phyloP scores from a whole-genome alignment of 768 basidiomycete genomes.

The Gloeostereum incarnatum region DNA sequence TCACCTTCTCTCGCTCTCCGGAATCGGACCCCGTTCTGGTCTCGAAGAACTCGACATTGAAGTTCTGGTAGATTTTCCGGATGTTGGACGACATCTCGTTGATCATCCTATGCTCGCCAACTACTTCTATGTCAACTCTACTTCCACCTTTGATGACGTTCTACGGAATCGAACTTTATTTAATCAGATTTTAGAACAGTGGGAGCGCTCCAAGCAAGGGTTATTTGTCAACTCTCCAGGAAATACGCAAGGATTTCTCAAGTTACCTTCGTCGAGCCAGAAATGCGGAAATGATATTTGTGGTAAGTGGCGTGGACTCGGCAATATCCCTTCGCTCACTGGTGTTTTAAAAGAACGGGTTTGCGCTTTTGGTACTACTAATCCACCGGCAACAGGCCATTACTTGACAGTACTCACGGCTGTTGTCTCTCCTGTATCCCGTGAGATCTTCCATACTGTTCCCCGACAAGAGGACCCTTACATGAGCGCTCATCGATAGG shows the following conservation, averaged over 20 bases:
- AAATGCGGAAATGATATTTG: no score
- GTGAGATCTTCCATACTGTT: slow-evolving; percentile 6
- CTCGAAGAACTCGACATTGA: slow-evolving; percentile 1
- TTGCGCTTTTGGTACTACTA: no score
- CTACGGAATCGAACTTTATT: slow-evolving; percentile 5
- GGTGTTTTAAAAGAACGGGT: no score
- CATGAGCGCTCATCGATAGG: no score
- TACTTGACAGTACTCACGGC: slow-evolving; percentile 3
- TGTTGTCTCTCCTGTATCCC: slow-evolving; percentile 8
- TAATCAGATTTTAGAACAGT: slow-evolving; percentile 5
- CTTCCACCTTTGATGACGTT: slow-evolving; percentile 7
- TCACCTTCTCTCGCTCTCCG: slow-evolving; percentile 9
- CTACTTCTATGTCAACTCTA: slow-evolving; percentile 5
- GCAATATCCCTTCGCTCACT: no score
- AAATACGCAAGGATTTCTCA: slow-evolving; percentile 2
- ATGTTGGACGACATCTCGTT: slow-evolving; percentile 6
- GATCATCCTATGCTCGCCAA: slow-evolving; percentile 7
- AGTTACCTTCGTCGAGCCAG: no score
- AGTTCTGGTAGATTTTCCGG: slow-evolving; percentile 7
- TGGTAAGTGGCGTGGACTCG: no score
- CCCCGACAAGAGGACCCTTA: no score
- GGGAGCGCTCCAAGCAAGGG: slow-evolving; percentile 9
- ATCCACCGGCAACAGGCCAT: slow-evolving; percentile 6
- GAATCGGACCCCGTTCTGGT: slow-evolving; percentile 9
- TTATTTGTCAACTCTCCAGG: slow-evolving; percentile 7